A percentile compares a stretch with the other conserved stretches of the same genome.
phyloP scores from a whole-genome alignment of 179 eudicot genomes.

The Monotropa hypopitys region DNA sequence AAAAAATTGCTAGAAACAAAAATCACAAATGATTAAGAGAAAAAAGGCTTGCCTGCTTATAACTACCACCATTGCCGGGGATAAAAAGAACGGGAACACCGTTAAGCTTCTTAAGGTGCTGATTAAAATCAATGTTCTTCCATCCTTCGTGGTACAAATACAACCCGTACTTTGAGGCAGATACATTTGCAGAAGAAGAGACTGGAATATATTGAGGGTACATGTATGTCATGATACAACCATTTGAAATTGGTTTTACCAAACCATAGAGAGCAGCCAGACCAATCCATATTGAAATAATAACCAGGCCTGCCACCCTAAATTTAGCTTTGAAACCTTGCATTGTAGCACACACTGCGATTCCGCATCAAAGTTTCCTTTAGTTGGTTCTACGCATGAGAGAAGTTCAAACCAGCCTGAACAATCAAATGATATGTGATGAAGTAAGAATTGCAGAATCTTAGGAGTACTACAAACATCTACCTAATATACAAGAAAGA shows the following conservation, averaged over 20 bases:
- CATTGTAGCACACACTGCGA: slow-evolving; percentile 17
- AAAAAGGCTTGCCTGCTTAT: slow-evolving; percentile 61
- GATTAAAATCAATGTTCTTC: slow-evolving; percentile 70
- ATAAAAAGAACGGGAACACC: slow-evolving; percentile 83
- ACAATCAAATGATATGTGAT: not conserved
- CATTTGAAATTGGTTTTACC: slow-evolving; percentile 55
- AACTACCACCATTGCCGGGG: slow-evolving; percentile 97
- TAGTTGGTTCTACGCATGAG: not conserved
- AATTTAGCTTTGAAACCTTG: slow-evolving; percentile 41
- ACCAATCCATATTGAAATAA: slow-evolving; percentile 31
- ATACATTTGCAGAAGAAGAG: slow-evolving; percentile 38
- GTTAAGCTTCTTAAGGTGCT: slow-evolving; percentile 60
- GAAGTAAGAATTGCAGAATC: not conserved
- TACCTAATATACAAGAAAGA: not conserved
- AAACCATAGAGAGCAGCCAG: slow-evolving; percentile 45
- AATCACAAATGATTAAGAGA: not conserved
- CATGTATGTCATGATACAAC: slow-evolving; percentile 94
- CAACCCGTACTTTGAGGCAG: slow-evolving; percentile 68
- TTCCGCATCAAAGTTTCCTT: slow-evolving; percentile 5
- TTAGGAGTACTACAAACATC: not conserved
- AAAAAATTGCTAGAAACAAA: not conserved
- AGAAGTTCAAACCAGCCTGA: slow-evolving; percentile 8
- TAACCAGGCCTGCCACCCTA: slow-evolving; percentile 35
- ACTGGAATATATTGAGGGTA: slow-evolving; percentile 92
- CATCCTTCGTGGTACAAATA: slow-evolving; percentile 96